Evolutionary conservation across 2,329 filamentous ascomycete genomes (phyloP).

Genomic region (Aureobasidium sp.): DNA sequence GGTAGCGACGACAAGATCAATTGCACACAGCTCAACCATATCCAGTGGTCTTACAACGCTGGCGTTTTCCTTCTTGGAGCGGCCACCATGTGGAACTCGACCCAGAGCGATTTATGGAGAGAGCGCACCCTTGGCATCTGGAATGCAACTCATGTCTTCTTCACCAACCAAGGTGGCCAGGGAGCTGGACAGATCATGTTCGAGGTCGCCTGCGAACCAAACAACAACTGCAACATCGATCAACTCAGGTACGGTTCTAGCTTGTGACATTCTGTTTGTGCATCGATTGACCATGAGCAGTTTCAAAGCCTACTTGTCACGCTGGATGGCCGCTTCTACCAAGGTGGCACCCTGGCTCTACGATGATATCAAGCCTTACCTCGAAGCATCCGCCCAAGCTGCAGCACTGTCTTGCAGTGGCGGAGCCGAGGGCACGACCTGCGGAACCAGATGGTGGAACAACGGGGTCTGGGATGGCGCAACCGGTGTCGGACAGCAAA

Average conservation of each 20-base stretch:
- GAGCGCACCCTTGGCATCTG: conserved; percentile 21
- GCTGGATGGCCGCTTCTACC: conserved; percentile 47
- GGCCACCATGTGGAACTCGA: conserved; percentile 40
- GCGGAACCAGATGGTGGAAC: conserved; percentile 42
- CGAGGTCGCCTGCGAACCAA: conserved; percentile 39
- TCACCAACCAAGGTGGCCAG: conserved; percentile 24
- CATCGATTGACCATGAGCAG: conserved; percentile 16
- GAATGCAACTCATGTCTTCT: conserved; percentile 33
- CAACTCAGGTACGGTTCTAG: conserved; percentile 26
- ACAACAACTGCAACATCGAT: conserved; percentile 37
- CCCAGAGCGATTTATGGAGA: conserved; percentile 23
- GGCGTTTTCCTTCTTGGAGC: conserved; percentile 40
- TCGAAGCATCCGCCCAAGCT: conserved; percentile 47
- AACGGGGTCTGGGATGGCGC: conserved; percentile 38
- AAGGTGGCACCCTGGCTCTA: conserved; percentile 53
- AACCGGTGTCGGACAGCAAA: conserved; percentile 50
- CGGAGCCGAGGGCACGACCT: conserved; percentile 38
- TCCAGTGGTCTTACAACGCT: conserved; percentile 41
- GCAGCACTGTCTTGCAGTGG: conserved; percentile 50
- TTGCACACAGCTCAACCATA: conserved; percentile 39
- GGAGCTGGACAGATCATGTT: conserved; percentile 32
- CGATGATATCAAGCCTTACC: conserved; percentile 44
- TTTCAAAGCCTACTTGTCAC: conserved; percentile 39
- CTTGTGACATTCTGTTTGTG: background rate
- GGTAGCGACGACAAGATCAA: conserved; percentile 39